Conservation (phyloP, 176 grass and related monocot species). For the Puya raimondii region DNA sequence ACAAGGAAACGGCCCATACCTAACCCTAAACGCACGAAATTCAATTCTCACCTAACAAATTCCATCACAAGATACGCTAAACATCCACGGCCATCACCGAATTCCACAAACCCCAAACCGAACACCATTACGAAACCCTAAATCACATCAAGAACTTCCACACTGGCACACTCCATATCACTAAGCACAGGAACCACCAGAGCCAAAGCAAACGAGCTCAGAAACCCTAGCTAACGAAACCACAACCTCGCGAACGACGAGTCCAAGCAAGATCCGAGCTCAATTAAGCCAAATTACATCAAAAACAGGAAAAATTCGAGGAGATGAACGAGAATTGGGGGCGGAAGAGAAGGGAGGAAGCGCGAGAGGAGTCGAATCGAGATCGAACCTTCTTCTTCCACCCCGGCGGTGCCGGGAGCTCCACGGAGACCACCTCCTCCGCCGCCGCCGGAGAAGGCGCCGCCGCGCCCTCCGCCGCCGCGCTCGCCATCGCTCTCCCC, state of each 20-base stretch:
- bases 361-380: background rate
- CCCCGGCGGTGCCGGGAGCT: slow-evolving; percentile 49
- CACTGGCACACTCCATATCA: no score
- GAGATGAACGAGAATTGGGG: background rate
- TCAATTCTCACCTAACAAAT: no score
- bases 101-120: background rate
- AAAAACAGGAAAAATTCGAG: background rate
- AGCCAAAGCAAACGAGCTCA: background rate
- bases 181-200: slow-evolving; percentile 25
- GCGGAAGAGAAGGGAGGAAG: background rate
- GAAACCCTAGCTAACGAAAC: background rate
- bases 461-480: background rate
- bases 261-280: background rate
- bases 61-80: no score
- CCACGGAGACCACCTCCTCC: slow-evolving; percentile 36
- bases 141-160: background rate
- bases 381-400: slow-evolving; percentile 61
- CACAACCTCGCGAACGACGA: no score
- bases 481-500: slow-evolving; percentile 16
- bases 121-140: background rate
- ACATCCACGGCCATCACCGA: slow-evolving; percentile 1
- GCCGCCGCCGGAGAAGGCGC: background rate
- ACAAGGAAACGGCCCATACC: no score
- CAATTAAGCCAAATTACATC: background rate
- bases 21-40: no score